These are phyloP conservation scores for Larix kaempferi DNA, from an alignment of 75 land plant genomes.

Conservation along the genomic window DNA sequence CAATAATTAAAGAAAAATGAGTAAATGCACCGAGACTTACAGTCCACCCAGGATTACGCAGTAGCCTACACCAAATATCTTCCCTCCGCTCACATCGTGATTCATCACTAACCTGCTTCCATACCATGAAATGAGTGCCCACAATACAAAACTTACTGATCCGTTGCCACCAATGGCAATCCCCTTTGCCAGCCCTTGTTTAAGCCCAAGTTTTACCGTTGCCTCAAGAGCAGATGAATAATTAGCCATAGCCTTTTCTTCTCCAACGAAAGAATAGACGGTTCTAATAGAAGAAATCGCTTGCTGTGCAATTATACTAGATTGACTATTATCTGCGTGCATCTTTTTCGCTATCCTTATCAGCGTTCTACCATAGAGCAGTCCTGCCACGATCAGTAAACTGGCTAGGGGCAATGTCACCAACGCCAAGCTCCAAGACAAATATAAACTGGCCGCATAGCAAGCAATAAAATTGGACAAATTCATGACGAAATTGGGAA, in stretches of 20 bases:
- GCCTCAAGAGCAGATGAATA: conserved; percentile 46
- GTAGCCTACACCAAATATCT: conserved; percentile 50
- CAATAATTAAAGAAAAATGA: neutral
- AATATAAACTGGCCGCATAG: neutral
- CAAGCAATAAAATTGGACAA: no score
- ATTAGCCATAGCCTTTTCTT: conserved; percentile 27
- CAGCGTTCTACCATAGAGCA: conserved; percentile 49
- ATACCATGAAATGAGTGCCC: conserved; percentile 68
- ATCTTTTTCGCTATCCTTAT: conserved; percentile 31
- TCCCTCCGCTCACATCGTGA: conserved; percentile 50
- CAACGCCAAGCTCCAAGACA: conserved; percentile 44
- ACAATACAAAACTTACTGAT: conserved; percentile 53
- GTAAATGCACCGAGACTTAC: conserved; percentile 27
- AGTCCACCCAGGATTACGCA: conserved; percentile 59
- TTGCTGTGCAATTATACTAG: conserved; percentile 55
- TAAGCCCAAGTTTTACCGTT: conserved; percentile 29
- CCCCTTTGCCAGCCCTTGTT: conserved; percentile 49
- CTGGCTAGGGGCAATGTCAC: conserved; percentile 40
- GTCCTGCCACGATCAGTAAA: conserved; percentile 45
- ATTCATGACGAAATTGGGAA: no score
- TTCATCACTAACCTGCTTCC: conserved; percentile 62
- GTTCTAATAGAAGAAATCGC: conserved; percentile 57
- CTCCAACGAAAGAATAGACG: conserved; percentile 63
- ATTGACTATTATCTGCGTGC: conserved; percentile 31
- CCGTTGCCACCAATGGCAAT: conserved; percentile 56